Conservation (phyloP, 768 basidiomycete genomes). For the Daedaleopsis nitida region DNA sequence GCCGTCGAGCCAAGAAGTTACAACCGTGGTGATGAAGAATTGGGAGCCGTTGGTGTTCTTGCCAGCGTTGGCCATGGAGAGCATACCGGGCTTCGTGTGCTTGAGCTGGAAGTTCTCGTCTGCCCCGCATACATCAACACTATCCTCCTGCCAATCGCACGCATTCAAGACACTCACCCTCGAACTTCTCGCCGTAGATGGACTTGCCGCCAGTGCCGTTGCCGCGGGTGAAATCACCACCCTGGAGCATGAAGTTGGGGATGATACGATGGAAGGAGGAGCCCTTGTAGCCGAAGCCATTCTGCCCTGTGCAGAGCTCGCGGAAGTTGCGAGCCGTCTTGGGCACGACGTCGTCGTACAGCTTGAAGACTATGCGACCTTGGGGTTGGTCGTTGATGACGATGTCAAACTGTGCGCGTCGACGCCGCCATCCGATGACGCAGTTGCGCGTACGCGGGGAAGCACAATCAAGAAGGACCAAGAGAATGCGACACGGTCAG, state of each 20-base stretch:
- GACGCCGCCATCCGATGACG: background rate
- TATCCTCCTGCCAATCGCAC: constrained; percentile 2
- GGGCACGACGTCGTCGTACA: constrained; percentile 80
- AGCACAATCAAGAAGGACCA: too few relatives aligned
- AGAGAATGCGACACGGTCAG: background rate
- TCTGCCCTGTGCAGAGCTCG: constrained; percentile 75
- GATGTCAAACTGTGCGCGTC: constrained; percentile 58
- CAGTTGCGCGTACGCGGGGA: background rate
- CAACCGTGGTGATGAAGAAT: constrained; percentile 89
- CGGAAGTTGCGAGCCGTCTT: constrained; percentile 85
- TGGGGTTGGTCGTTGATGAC: constrained; percentile 39
- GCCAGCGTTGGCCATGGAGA: constrained; percentile 91
- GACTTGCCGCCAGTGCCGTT: constrained; percentile 61
- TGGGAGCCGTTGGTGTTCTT: constrained; percentile 82
- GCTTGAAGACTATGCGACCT: constrained; percentile 79
- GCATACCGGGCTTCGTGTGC: constrained; percentile 65
- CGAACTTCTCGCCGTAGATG: constrained; percentile 52
- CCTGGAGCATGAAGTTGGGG: constrained; percentile 81
- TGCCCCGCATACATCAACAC: background rate
- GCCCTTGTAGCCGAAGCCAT: constrained; percentile 75
- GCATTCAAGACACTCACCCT: constrained; percentile 43
- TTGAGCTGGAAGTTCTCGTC: constrained; percentile 73
- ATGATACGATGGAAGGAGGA: constrained; percentile 83
- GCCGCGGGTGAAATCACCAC: constrained; percentile 75
- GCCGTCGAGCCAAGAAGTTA: constrained; percentile 79